A percentile compares a stretch with the other conserved stretches of the same genome.
Evolutionary conservation across 768 basidiomycete species (phyloP).

Genomic region (Hypsizygus marmoreus): DNA sequence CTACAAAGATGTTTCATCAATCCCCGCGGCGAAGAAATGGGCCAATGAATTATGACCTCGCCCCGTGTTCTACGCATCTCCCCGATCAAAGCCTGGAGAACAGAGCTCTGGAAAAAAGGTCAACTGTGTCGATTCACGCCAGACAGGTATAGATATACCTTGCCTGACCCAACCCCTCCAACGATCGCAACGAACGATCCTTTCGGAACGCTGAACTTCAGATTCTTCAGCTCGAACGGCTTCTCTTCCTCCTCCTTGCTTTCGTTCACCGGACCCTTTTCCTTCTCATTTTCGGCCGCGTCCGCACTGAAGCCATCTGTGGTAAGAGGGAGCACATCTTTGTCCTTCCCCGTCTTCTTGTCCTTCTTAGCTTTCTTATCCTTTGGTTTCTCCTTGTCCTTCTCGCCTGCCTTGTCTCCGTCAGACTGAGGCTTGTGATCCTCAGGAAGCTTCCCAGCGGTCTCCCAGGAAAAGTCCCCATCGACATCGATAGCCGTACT

Average conservation of each 20-base stretch:
- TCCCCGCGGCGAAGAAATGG: background rate
- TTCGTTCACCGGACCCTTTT: slow-evolving; percentile 19
- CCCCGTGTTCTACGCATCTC: slow-evolving; percentile 69
- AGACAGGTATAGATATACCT: too few relatives aligned
- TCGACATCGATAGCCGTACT: slow-evolving; percentile 46
- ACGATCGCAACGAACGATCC: slow-evolving; percentile 73
- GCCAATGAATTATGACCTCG: slow-evolving; percentile 24
- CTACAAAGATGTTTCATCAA: slow-evolving; percentile 20
- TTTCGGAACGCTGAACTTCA: slow-evolving; percentile 47
- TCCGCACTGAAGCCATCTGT: background rate
- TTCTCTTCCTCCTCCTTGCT: slow-evolving; percentile 33
- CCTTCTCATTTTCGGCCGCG: slow-evolving; percentile 15
- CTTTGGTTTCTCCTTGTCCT: slow-evolving; percentile 13
- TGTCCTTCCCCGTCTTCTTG: slow-evolving; percentile 21
- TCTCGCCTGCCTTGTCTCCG: slow-evolving; percentile 14
- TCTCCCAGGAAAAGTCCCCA: slow-evolving; percentile 57
- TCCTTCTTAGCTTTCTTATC: slow-evolving; percentile 15
- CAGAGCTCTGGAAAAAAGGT: slow-evolving; percentile 50
- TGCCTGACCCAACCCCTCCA: slow-evolving; percentile 76
- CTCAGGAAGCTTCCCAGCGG: slow-evolving; percentile 22
- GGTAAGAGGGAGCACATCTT: slow-evolving; percentile 23
- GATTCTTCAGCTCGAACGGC: slow-evolving; percentile 51
- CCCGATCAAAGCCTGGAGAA: slow-evolving; percentile 58
- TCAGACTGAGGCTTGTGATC: slow-evolving; percentile 10
- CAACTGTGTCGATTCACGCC: too few relatives aligned